phyloP scores from a whole-genome alignment of 345 rosid genomes.

The Erodium maritimum region DNA sequence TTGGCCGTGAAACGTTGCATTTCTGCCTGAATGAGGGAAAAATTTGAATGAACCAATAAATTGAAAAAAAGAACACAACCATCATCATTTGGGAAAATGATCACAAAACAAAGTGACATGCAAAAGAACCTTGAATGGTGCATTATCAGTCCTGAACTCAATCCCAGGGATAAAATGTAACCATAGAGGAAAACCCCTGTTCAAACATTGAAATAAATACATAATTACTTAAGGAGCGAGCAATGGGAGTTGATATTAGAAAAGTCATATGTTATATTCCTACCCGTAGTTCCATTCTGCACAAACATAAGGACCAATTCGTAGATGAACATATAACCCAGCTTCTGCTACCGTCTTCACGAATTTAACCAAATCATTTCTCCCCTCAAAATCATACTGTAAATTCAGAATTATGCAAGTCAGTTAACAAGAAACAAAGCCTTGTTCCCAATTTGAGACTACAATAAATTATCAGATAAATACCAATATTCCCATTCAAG shows the following conservation, averaged over 20 bases:
- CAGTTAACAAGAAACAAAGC: neutral
- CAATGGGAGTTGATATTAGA: neutral
- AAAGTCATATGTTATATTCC: neutral
- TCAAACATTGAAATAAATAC: neutral
- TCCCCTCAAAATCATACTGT: conserved; percentile 84
- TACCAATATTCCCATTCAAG: neutral
- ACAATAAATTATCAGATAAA: neutral
- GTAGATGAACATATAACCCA: conserved; percentile 83
- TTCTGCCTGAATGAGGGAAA: conserved; percentile 40
- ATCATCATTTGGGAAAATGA: neutral
- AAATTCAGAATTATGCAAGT: neutral
- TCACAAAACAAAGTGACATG: neutral
- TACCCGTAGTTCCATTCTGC: conserved; percentile 99
- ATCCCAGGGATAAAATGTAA: conserved; percentile 78
- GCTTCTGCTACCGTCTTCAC: conserved; percentile 71
- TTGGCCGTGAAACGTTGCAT: conserved; percentile 83
- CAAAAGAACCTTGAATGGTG: conserved; percentile 66
- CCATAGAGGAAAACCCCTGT: conserved; percentile 96
- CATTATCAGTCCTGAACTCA: conserved; percentile 75
- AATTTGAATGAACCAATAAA: neutral
- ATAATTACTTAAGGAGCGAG: neutral
- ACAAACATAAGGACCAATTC: conserved; percentile 93
- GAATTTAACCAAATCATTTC: conserved; percentile 75
- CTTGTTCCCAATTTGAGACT: neutral
- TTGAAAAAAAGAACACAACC: neutral